These are phyloP conservation scores for Solanum rostratum DNA, from an alignment of 257 asterid species.

Conservation along the genomic window DNA sequence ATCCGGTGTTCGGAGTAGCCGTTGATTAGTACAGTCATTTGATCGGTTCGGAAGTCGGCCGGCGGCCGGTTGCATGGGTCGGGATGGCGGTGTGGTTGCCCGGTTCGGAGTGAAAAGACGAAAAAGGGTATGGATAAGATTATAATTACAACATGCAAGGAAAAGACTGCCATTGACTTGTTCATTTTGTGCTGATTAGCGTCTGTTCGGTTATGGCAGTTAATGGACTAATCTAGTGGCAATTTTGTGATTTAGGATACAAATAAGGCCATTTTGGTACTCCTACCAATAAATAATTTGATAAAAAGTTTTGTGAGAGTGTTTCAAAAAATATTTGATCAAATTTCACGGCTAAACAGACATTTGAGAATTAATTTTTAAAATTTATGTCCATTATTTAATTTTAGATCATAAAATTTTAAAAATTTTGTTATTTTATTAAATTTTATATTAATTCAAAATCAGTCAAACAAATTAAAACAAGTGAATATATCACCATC, in stretches of 20 bases:
- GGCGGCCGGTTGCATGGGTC: conserved; percentile 16
- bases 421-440: too few species aligned
- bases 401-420: too few species aligned
- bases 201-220: not conserved
- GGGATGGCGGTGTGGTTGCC: not conserved
- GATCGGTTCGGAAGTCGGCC: conserved; percentile 47
- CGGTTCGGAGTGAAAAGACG: conserved; percentile 36
- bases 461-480: too few species aligned
- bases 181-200: not conserved
- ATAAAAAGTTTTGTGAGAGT: too few species aligned
- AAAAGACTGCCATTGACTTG: not conserved
- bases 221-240: not conserved
- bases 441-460: too few species aligned
- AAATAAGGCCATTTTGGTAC: not conserved
- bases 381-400: too few species aligned
- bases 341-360: too few species aligned
- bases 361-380: too few species aligned
- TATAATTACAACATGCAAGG: conserved; percentile 11
- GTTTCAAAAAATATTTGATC: too few species aligned
- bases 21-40: conserved; percentile 69
- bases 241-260: not conserved
- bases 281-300: too few species aligned
- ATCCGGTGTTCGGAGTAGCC: conserved; percentile 86
- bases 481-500: too few species aligned
- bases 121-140: conserved; percentile 18